Conservation (phyloP, 768 basidiomycete species). For the Leucosporidium creatinivorum region DNA sequence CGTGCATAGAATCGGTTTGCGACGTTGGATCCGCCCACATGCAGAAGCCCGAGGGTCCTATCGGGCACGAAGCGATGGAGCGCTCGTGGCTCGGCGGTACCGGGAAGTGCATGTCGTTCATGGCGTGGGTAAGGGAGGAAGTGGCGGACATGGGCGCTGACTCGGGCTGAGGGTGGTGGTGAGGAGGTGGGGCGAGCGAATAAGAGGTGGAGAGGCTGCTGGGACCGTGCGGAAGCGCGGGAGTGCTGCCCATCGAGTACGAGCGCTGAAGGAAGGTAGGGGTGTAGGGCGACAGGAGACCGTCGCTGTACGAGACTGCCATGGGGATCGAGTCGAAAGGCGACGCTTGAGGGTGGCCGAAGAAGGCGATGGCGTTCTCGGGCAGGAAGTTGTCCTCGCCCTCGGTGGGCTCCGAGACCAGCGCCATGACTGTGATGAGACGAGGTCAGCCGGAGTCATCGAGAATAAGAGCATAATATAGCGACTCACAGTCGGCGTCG, state of each 20-base stretch:
- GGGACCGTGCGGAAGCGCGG: not conserved
- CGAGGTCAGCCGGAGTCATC: not conserved
- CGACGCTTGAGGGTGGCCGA: constrained; percentile 11
- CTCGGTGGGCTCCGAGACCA: constrained; percentile 33
- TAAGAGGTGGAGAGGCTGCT: not conserved
- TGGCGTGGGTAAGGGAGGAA: constrained; percentile 17
- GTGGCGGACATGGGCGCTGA: constrained; percentile 12
- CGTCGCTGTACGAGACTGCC: not conserved
- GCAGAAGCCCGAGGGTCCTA: constrained; percentile 17
- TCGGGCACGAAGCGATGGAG: constrained; percentile 4
- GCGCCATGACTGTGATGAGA: constrained; percentile 26
- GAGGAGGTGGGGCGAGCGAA: not conserved
- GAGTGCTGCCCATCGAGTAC: constrained; percentile 12
- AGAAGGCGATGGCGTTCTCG: constrained; percentile 26
- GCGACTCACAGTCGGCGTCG: constrained; percentile 31
- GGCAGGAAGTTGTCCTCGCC: constrained; percentile 31
- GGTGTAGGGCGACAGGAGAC: constrained; percentile 4
- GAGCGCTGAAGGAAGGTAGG: constrained; percentile 19
- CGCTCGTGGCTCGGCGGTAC: not conserved
- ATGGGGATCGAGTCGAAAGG: not conserved
- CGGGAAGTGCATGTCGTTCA: constrained; percentile 27
- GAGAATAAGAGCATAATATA: not conserved
- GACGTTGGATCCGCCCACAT: not conserved
- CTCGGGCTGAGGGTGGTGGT: not conserved
- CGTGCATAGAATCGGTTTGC: not conserved